Base-by-base conservation (phyloP, 805 yeast genomes). In the Suhomyces emberorum region DNA sequence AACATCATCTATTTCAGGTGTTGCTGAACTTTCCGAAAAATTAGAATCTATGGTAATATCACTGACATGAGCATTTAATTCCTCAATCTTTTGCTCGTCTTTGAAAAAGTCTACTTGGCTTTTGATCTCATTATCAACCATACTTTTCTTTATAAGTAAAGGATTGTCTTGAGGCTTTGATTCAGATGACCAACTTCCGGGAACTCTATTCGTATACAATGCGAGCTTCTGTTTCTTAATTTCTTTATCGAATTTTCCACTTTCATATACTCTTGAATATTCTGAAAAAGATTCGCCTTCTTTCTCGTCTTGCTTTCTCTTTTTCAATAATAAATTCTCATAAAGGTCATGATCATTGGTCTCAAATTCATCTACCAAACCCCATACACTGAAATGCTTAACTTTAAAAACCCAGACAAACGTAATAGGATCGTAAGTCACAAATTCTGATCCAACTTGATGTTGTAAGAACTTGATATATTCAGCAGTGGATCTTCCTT, bases 351-450 rank as follows among this genome's bases (percentile, higher is more conserved):
- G 41, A 15, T 35, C 32, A 26, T 47, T 51, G 12, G 44, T 46
- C 10, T 67, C 80, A 27, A 72, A 78, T 17, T 81, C 87, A 45
- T 80, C 84, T 12, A 82, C 72, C 25, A 93, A 61, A 5, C 98
- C 98, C 96, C 97, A 93, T 4, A 85, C 77, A 64, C 96, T 88
- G 52, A 93, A 93, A 64, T 93, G 98, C 47, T 83, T 79, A 7
- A 89, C 96, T 48, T 70, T 76, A 60, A 87, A 88, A 1, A 82
- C 79, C 88, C 89, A 88, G 4, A 75, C 60, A 23, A 87, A 86
- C 4, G 77, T 75, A 19, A 80, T 69, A 3, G 88, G 88, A 49
- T 84, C 88, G 53, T 81, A 88, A 4, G 88, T 81, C 10, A 89
- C 68, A 54, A 84, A 88, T 43, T 81, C 80, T 81, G 83, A 87